Evolutionary conservation across 2,329 filamentous ascomycete species (phyloP).

Genomic region (Scopulariopsis brevicaulis): DNA sequence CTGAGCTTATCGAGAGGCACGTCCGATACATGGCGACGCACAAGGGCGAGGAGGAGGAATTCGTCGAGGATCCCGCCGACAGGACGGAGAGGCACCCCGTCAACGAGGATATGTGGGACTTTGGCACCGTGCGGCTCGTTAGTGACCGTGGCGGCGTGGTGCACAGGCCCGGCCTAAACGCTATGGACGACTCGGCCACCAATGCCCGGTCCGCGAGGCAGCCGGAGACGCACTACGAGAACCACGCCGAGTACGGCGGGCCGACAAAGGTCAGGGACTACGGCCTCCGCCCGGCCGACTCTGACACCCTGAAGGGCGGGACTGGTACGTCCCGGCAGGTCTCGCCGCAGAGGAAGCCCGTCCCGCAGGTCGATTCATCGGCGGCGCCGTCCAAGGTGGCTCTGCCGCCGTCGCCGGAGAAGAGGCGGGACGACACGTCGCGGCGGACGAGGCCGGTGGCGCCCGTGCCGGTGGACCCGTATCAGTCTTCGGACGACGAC

Average conservation of each 20-base stretch:
- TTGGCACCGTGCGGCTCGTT: slow-evolving; percentile 85
- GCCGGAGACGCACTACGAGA: slow-evolving; percentile 29
- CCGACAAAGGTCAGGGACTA: slow-evolving; percentile 40
- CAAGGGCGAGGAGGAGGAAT: slow-evolving; percentile 58
- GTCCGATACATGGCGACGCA: slow-evolving; percentile 78
- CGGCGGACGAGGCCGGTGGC: slow-evolving; percentile 4
- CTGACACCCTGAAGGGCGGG: slow-evolving; percentile 43
- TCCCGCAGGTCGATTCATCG: slow-evolving; percentile 10
- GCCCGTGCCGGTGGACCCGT: slow-evolving; percentile 18
- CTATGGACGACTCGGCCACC: slow-evolving; percentile 70
- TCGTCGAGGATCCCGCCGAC: slow-evolving; percentile 43
- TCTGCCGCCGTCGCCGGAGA: slow-evolving; percentile 36
- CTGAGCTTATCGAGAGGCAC: slow-evolving; percentile 86
- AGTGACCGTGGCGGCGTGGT: slow-evolving; percentile 45
- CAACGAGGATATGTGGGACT: slow-evolving; percentile 93
- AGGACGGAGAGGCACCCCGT: slow-evolving; percentile 42
- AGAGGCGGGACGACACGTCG: slow-evolving; percentile 18
- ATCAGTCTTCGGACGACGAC: slow-evolving; percentile 39
- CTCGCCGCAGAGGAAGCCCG: slow-evolving; percentile 49
- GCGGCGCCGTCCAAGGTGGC: slow-evolving; percentile 12
- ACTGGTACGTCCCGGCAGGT: slow-evolving; percentile 40
- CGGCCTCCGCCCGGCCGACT: slow-evolving; percentile 24
- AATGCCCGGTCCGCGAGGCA: slow-evolving; percentile 57
- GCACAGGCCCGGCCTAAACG: slow-evolving; percentile 46
- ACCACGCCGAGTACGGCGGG: slow-evolving; percentile 39